Conservation (phyloP, 2,329 filamentous ascomycete genomes). For the Xylariales sp. region DNA sequence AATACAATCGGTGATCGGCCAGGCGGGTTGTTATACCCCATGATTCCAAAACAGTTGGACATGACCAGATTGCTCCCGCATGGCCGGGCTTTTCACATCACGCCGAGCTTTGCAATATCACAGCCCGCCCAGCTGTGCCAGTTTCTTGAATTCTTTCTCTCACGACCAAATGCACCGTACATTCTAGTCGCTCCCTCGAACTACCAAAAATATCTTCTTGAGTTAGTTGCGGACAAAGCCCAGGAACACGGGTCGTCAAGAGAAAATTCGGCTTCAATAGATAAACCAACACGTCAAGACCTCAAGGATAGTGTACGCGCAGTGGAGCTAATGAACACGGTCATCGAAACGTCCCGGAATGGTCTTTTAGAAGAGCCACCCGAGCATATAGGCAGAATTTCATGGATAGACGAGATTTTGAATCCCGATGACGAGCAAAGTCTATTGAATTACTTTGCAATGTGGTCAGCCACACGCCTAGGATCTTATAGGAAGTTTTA, state of each 20-base stretch:
- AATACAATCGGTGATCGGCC: slow-evolving; percentile 12
- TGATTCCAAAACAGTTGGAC: slow-evolving; percentile 26
- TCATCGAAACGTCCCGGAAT: slow-evolving; percentile 13
- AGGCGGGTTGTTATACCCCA: slow-evolving; percentile 1
- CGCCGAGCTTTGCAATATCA: slow-evolving; percentile 44
- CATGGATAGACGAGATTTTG: slow-evolving; percentile 43
- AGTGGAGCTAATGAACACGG: slow-evolving; percentile 12
- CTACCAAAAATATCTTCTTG: slow-evolving; percentile 29
- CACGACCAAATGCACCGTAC: slow-evolving; percentile 10
- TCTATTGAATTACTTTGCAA: slow-evolving; percentile 59
- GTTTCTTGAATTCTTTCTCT: slow-evolving; percentile 35
- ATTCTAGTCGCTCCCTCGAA: slow-evolving; percentile 31
- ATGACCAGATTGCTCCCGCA: slow-evolving; percentile 38
- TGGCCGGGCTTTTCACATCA: slow-evolving; percentile 41
- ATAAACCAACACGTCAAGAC: too few relatives aligned
- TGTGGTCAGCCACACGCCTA: slow-evolving; percentile 47
- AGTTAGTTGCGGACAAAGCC: slow-evolving; percentile 28
- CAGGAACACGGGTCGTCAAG: slow-evolving; percentile 15
- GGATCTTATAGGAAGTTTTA: slow-evolving; percentile 50
- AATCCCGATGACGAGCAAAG: slow-evolving; percentile 58
- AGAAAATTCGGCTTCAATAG: too few relatives aligned
- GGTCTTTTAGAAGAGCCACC: slow-evolving; percentile 23
- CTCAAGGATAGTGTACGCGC: slow-evolving; percentile 3
- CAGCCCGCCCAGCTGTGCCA: slow-evolving; percentile 34
- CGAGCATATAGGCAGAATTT: slow-evolving; percentile 29